Conservation (phyloP, 176 grass and related monocot genomes). For the Leersia perrieri region DNA sequence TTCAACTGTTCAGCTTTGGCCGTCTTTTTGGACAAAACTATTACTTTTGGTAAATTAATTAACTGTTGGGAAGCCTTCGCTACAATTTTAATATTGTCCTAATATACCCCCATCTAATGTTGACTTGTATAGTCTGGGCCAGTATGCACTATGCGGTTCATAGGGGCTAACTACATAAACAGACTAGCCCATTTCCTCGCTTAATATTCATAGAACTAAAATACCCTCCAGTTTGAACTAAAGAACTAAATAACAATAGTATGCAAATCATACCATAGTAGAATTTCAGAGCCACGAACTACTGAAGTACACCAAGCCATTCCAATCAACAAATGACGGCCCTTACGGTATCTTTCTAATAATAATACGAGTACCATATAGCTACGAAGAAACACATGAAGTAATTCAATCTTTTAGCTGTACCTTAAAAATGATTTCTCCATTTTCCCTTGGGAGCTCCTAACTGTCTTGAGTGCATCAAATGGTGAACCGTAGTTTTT, state of each 20-base stretch:
- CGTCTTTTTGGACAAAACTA: neutral
- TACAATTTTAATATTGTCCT: neutral
- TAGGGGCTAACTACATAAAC: neutral
- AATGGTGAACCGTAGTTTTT: conserved; percentile 85
- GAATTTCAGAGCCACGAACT: conserved; percentile 19
- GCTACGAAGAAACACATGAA: neutral
- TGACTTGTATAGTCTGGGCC: neutral
- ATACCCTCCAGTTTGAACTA: neutral
- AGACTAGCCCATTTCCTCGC: neutral
- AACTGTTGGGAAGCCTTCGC: neutral
- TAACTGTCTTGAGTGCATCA: conserved; percentile 56
- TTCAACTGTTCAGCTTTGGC: neutral
- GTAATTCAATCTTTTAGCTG: neutral
- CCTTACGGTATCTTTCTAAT: neutral
- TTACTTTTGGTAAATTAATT: neutral
- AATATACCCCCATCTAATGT: neutral
- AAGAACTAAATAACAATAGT: neutral
- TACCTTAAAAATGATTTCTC: conserved; percentile 99
- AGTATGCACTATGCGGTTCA: neutral
- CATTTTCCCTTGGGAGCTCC: conserved; percentile 98
- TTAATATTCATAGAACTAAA: neutral
- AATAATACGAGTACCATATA: neutral
- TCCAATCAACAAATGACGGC: conserved; percentile 12
- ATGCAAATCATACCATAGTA: neutral
- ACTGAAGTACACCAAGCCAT: conserved; percentile 13